Evolutionary conservation across 2,329 filamentous ascomycete species (phyloP).

Genomic region (Talaromyces rugulosus): DNA sequence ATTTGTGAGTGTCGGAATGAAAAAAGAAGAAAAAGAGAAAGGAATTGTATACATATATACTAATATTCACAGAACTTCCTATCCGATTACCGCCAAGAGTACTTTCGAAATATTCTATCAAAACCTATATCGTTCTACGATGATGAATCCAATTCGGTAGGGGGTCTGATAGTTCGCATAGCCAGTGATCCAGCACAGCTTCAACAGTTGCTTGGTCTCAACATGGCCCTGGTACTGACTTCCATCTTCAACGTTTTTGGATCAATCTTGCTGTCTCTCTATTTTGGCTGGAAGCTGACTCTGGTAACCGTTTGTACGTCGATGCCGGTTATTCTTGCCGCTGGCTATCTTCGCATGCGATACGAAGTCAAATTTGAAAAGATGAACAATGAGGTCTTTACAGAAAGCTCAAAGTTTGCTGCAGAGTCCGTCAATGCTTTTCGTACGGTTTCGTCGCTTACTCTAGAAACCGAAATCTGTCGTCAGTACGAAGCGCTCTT

Average conservation of each 20-base stretch:
- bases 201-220: constrained; percentile 82
- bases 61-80: neutral
- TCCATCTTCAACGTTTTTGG: constrained; percentile 74
- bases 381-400: constrained; percentile 42
- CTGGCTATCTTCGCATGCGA: constrained; percentile 40
- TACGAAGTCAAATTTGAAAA: constrained; percentile 46
- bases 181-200: constrained; percentile 86
- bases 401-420: constrained; percentile 47
- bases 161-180: constrained; percentile 80
- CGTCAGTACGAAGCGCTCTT: neutral
- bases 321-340: constrained; percentile 34
- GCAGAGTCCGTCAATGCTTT: constrained; percentile 50
- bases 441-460: constrained; percentile 48
- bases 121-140: constrained; percentile 95
- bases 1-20: neutral
- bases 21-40: neutral
- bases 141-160: constrained; percentile 78
- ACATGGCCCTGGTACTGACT: constrained; percentile 79
- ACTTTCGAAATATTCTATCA: constrained; percentile 79
- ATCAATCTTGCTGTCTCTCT: constrained; percentile 65
- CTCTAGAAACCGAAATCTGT: constrained; percentile 33
- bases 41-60: neutral
- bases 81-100: constrained; percentile 33
- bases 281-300: constrained; percentile 84
- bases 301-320: constrained; percentile 67